These are phyloP conservation scores for Isoetes taiwanensis DNA, from an alignment of 75 land plant genomes.

Conservation along the genomic window DNA sequence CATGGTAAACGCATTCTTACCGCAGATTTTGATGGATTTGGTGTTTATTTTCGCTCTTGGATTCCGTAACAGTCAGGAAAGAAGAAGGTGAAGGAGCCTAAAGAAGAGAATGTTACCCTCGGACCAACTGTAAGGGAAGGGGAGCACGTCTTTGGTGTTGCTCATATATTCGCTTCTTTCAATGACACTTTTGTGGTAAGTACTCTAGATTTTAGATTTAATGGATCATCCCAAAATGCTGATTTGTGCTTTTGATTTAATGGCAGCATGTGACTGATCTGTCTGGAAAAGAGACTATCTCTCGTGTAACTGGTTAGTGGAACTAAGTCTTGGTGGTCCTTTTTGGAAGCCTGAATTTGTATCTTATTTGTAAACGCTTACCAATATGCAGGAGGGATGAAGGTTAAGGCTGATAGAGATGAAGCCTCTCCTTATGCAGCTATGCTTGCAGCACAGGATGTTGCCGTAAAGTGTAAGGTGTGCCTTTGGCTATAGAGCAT, in stretches of 20 bases:
- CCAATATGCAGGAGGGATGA: conserved; percentile 58
- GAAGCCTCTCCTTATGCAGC: conserved; percentile 93
- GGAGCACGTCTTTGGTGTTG: conserved; percentile 43
- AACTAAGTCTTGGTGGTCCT: not conserved
- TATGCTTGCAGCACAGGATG: conserved; percentile 97
- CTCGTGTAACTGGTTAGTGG: conserved; percentile 56
- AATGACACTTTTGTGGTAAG: conserved; percentile 86
- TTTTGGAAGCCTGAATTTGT: not conserved
- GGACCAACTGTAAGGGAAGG: conserved; percentile 70
- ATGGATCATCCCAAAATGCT: too few species aligned
- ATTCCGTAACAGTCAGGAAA: too few species aligned
- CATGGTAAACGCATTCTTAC: too few species aligned
- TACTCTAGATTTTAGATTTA: not conserved
- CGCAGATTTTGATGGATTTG: too few species aligned
- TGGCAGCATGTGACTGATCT: conserved; percentile 81
- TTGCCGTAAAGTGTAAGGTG: conserved; percentile 77
- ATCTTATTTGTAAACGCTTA: conserved; percentile 1
- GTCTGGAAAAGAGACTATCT: conserved; percentile 74
- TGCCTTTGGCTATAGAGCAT: not conserved
- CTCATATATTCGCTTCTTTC: conserved; percentile 58
- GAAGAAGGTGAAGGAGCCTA: conserved; percentile 47
- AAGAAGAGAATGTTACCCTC: conserved; percentile 75
- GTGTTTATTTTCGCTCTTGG: too few species aligned
- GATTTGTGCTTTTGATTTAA: too few species aligned
- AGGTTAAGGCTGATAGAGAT: conserved; percentile 70